Evolutionary conservation across 495 filamentous ascomycete genomes (phyloP), one percentile per base, ranked within the genome.

Genomic region (Cercophora scortea): DNA sequence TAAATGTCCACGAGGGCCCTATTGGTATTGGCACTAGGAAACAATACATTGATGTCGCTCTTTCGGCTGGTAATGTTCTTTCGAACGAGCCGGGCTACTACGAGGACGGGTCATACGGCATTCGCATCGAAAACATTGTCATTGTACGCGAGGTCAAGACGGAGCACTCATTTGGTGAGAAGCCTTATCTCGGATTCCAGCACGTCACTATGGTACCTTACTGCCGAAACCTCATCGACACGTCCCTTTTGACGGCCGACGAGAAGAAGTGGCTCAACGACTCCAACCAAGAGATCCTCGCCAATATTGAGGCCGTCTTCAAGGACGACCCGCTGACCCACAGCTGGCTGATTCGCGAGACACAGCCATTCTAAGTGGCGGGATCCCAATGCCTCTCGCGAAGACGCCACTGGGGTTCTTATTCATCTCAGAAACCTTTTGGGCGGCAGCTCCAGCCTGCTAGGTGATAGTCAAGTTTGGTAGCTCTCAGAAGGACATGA

Each of bases 11-110:
- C 68, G 94, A 99, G 67, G 94, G 94, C 0, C 94, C 94, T 7
- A 95, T 99, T 52, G 94, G 94, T 17, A 90, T 99, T 47, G 94
- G 94, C 16, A 95, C 90, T 6, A 79, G 92, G 42, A 78, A 91
- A 32, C 88, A 95, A 58, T 96, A 92, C 65, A 84, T 88, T 8
- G 94, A 99, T 58, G 93, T 97, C 17, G 76, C 93, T 1, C 78
- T 99, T 17, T 79, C 89, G 0, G 74, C 85, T n/a, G 94, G 94
- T 43, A 96, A 96, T 63, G 91, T 97, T 42, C 80, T 96, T 53
- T 96, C 90, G 4, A 85, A 95, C 63, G 91, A 99, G 66, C 94
- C 93, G 12, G 94, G 94, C 33, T 99, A 90, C 72, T 99, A 99
- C 70, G 94, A 97, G 70, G 94, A 99, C 61, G 94, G 90, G 43